Conservation (phyloP, 768 basidiomycete genomes). For the Artomyces pyxidatus region DNA sequence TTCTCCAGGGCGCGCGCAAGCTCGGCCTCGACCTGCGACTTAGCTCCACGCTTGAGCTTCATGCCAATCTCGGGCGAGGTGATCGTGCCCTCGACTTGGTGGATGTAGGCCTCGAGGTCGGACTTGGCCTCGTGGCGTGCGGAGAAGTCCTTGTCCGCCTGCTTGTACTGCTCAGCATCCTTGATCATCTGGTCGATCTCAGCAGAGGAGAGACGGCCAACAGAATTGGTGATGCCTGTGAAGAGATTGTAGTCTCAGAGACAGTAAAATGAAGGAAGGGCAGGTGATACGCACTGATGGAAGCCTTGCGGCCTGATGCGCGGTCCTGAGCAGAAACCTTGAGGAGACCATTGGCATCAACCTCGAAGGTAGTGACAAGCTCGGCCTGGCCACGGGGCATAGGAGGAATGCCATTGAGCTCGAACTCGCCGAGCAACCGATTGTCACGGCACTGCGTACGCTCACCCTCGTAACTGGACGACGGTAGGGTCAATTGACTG, state of each 20-base stretch:
- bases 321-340: slow-evolving; percentile 99
- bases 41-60: slow-evolving; percentile 98
- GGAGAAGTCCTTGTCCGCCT: slow-evolving; percentile 96
- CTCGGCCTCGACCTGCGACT: slow-evolving; percentile 91
- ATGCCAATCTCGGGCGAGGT: slow-evolving; percentile 94
- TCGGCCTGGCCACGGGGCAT: slow-evolving; percentile 99
- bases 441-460: slow-evolving; percentile 99
- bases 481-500: slow-evolving; percentile 9
- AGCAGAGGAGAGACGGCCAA: slow-evolving; percentile 92
- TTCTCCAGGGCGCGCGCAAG: slow-evolving; percentile 97
- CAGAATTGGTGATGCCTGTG: slow-evolving; percentile 94
- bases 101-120: slow-evolving; percentile 95
- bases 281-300: slow-evolving; percentile 62
- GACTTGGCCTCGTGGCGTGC: slow-evolving; percentile 97
- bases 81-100: slow-evolving; percentile 94
- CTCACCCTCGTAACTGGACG: slow-evolving; percentile 88
- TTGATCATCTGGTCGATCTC: slow-evolving; percentile 99
- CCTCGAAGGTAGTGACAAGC: slow-evolving; percentile 98
- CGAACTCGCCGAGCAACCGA: slow-evolving; percentile 97
- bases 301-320: slow-evolving; percentile 98
- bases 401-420: slow-evolving; percentile 96
- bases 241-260: no score
- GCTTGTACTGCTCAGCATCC: slow-evolving; percentile 97
- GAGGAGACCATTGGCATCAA: slow-evolving; percentile 97
- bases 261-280: no score